Conservation (phyloP, 305 asterid species). For the Striga hermonthica region DNA sequence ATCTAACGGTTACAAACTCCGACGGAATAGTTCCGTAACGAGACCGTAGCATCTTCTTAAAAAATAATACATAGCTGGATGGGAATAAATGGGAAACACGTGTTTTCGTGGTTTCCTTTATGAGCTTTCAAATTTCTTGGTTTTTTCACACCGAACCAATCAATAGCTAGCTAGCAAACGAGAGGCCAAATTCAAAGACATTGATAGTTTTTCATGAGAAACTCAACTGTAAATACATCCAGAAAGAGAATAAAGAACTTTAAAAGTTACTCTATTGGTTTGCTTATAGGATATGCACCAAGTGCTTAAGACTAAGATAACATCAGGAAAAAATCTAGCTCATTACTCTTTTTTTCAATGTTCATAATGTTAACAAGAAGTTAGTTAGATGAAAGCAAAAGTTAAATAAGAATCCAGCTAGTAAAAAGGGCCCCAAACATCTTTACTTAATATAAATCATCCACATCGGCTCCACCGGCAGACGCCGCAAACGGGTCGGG, state of each 20-base stretch:
- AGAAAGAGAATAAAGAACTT: too few species aligned
- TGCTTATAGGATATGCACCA: too few species aligned
- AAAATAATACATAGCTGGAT: not conserved
- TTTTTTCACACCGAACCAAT: not conserved
- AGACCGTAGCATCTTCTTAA: not conserved
- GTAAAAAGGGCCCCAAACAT: too few species aligned
- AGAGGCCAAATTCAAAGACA: not conserved
- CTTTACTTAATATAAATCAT: conserved; percentile 46
- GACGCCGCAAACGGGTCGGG: conserved; percentile 63
- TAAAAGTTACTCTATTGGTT: too few species aligned
- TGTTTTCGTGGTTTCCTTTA: not conserved
- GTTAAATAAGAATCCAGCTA: too few species aligned
- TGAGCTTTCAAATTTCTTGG: not conserved
- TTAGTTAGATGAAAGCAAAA: too few species aligned
- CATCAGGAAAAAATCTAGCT: too few species aligned
- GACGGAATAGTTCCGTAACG: too few species aligned
- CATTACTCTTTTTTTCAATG: too few species aligned
- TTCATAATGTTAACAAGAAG: too few species aligned
- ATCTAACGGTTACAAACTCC: too few species aligned
- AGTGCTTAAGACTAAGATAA: too few species aligned
- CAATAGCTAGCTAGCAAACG: not conserved
- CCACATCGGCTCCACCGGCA: conserved; percentile 70
- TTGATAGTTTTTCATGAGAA: not conserved
- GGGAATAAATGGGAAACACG: conserved; percentile 2
- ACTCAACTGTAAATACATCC: not conserved